Percentiles rank a stretch among this genome's conserved stretches.
phyloP scores from a whole-genome alignment of 768 basidiomycete species.

The Serpula lacrymans region DNA sequence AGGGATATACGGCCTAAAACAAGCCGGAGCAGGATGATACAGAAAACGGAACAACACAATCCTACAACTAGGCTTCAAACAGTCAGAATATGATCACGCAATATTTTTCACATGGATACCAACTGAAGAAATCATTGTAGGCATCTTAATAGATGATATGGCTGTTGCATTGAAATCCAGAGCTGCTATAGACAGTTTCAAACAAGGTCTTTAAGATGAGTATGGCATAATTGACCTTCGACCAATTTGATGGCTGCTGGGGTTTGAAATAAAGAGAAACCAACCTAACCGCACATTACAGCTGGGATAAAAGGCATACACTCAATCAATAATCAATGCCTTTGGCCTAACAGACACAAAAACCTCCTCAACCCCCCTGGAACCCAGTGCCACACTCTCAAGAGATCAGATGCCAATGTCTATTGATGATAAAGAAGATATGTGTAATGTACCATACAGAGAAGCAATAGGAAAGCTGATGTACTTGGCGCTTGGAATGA shows the following conservation, averaged over 20 bases:
- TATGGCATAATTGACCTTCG: not conserved
- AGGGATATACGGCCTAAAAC: constrained; percentile 39
- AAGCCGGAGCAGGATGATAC: constrained; percentile 32
- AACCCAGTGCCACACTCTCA: too few relatives aligned
- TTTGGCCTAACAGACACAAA: too few relatives aligned
- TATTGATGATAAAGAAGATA: too few relatives aligned
- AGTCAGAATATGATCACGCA: not conserved
- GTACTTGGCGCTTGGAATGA: constrained; percentile 28
- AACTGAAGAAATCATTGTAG: not conserved
- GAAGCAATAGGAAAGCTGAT: constrained; percentile 29
- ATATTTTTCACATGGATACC: not conserved
- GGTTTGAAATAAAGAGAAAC: not conserved
- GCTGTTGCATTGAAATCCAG: not conserved
- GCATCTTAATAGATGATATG: not conserved
- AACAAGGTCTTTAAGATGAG: not conserved
- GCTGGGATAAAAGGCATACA: not conserved
- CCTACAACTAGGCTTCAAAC: not conserved
- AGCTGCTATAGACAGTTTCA: not conserved
- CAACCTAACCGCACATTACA: not conserved
- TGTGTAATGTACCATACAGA: constrained; percentile 24
- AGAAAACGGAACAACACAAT: constrained; percentile 1
- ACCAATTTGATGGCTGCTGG: not conserved
- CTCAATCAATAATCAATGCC: constrained; percentile 13
- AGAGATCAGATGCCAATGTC: too few relatives aligned
- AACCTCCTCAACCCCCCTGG: too few relatives aligned